Evolutionary conservation across 257 asterid genomes (phyloP), one percentile per base, ranked within the genome.

Genomic region (Jacaranda mimosifolia): DNA sequence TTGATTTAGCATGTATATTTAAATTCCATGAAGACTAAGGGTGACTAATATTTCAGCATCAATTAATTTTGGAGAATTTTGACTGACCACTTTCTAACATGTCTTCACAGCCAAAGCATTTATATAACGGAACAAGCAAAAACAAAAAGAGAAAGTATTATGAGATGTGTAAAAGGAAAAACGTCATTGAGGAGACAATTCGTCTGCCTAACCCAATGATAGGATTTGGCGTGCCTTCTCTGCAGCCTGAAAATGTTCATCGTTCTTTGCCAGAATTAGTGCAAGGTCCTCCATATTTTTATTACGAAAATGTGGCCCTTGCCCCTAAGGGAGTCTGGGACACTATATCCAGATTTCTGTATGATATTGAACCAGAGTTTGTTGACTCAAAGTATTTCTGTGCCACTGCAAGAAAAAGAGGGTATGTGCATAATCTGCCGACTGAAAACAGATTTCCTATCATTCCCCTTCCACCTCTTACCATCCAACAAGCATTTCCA

Each of bases 291-390:
- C 96, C 91, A 0, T 91, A 55, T 32, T 91, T 89, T 68, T 89
- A 91, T 40, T 89, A 84, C 15, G 96, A 91, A 51, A 91, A 89
- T 74, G 92, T 91, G 1, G 96, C 96, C 7, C 82, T 86, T 4
- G 85, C 96, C 7, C 96, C 96, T 0, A 89, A 87, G 83, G 94
- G 96, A 3, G 96, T 87, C 6, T 91, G 96, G 94, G 89, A 87
- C 74, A 84, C 83, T 0, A 91, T 91, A 57, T 86, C 92, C 5
- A 62, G 90, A 5, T 76, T 62, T 58, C 79, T 91, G 9, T 84
- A 79, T 9, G 89, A 86, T 9, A 73, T 89, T 3, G 85, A 89
- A 21, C 94, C 96, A 0, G 96, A 91, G 38, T 91, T 91, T 5
- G 92, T 91, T 0, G 94, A 91, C 58, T 91, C 96, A 0, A 89